Evolutionary conservation across 345 rosid species (phyloP).

Genomic region (Durio zibethinus): DNA sequence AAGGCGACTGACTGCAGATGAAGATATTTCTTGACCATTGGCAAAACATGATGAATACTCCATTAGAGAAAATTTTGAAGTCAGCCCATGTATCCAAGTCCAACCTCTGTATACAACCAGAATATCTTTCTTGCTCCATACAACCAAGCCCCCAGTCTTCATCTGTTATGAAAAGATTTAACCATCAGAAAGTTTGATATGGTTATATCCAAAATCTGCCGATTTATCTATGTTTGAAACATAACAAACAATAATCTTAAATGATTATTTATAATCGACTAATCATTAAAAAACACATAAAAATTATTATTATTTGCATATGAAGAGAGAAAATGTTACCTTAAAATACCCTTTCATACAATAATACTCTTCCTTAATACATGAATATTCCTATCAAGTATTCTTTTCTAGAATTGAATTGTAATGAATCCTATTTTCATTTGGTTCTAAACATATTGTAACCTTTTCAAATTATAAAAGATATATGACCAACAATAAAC

Average conservation of each 20-base stretch:
- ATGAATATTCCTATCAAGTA: not conserved
- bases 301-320: not conserved
- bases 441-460: not conserved
- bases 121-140: conserved; percentile 63
- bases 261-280: not conserved
- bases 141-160: conserved; percentile 86
- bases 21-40: conserved; percentile 5
- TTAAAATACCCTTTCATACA: not conserved
- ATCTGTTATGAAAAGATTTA: conserved; percentile 39
- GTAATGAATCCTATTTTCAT: not conserved
- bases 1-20: not conserved
- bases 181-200: not conserved
- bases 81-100: conserved; percentile 21
- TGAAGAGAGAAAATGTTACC: not conserved
- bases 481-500: not conserved
- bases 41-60: not conserved
- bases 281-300: not conserved
- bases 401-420: not conserved
- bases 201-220: not conserved
- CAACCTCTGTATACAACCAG: conserved; percentile 57
- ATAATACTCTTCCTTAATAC: not conserved
- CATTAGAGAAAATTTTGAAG: conserved; percentile 8
- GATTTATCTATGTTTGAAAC: not conserved
- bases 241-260: not conserved
- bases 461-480: not conserved